phyloP scores from a whole-genome alignment of 345 rosid species.

The Mangifera indica region DNA sequence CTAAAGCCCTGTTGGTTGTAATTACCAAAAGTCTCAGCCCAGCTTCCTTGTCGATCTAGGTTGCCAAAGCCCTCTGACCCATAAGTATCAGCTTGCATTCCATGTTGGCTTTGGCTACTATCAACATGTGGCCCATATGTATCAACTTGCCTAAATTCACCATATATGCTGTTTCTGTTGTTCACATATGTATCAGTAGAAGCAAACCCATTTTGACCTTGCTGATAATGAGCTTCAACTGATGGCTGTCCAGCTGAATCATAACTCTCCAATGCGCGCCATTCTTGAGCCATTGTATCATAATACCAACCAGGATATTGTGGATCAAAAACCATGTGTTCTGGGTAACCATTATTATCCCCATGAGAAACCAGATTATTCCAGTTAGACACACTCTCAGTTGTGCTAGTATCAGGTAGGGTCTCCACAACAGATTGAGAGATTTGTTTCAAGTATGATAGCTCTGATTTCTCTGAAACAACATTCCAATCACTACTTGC shows the following conservation, averaged over 20 bases:
- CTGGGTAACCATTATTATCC: constrained; percentile 73
- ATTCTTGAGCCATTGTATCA: constrained; percentile 65
- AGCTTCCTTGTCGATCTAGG: constrained; percentile 43
- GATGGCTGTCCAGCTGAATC: constrained; percentile 49
- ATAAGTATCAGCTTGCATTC: constrained; percentile 42
- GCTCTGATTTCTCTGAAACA: constrained; percentile 46
- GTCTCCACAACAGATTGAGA: constrained; percentile 54
- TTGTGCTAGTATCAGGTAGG: constrained; percentile 43
- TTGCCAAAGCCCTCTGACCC: constrained; percentile 39
- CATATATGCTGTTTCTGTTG: constrained; percentile 34
- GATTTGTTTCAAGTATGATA: constrained; percentile 59
- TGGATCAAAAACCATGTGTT: constrained; percentile 82
- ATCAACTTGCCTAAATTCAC: constrained; percentile 42
- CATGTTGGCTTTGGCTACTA: constrained; percentile 41
- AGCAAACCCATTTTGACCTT: constrained; percentile 56
- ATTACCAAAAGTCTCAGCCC: constrained; percentile 52
- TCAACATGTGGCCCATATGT: constrained; percentile 39
- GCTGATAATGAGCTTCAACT: constrained; percentile 47
- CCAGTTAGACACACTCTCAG: constrained; percentile 59
- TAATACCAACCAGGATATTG: constrained; percentile 97
- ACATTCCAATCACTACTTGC: constrained; percentile 43
- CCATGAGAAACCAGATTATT: constrained; percentile 56
- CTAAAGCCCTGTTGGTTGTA: constrained; percentile 39
- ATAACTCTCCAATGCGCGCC: constrained; percentile 71
- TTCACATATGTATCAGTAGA: constrained; percentile 30